Evolutionary conservation across 495 filamentous ascomycete genomes (phyloP).

Genomic region (Penicillium maclennaniae): DNA sequence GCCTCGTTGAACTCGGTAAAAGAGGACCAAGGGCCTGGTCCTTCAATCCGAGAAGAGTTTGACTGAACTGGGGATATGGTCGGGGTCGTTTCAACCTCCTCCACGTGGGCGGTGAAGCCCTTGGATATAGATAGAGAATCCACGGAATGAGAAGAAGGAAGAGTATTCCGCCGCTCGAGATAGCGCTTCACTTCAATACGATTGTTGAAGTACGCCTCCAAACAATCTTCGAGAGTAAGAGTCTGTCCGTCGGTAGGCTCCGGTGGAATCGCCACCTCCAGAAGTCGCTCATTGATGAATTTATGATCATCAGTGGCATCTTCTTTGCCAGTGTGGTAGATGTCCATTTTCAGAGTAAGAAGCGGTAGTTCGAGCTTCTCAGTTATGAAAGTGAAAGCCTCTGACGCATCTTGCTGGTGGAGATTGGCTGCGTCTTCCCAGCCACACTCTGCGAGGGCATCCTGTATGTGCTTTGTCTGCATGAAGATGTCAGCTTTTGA

Average conservation of each 20-base stretch:
- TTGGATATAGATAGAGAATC: conserved; percentile 49
- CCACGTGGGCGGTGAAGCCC: conserved; percentile 50
- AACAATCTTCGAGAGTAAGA: conserved; percentile 80
- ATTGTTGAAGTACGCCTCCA: conserved; percentile 94
- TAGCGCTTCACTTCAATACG: conserved; percentile 84
- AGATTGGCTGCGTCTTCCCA: conserved; percentile 78
- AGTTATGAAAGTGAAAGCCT: conserved; percentile 93
- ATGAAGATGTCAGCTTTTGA: conserved; percentile 26
- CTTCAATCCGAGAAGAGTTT: conserved; percentile 30
- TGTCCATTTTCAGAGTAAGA: conserved; percentile 88
- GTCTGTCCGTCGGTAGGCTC: conserved; percentile 55
- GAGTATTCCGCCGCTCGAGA: conserved; percentile 60
- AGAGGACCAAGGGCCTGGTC: conserved; percentile 29
- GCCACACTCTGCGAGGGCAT: conserved; percentile 79
- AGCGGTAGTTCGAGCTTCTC: conserved; percentile 83
- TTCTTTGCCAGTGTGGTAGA: conserved; percentile 86
- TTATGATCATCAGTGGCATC: conserved; percentile 85
- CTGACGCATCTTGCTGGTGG: conserved; percentile 88
- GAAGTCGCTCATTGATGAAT: conserved; percentile 81
- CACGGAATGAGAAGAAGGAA: conserved; percentile 47
- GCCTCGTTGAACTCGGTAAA: conserved; percentile 23
- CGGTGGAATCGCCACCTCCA: conserved; percentile 84
- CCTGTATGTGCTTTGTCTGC: conserved; percentile 78
- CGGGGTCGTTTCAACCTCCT: conserved; percentile 51
- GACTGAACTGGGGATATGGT: conserved; percentile 38